These are phyloP conservation scores for Didymosphaeria variabile DNA, from an alignment of 2,329 filamentous ascomycete species.

Conservation along the genomic window DNA sequence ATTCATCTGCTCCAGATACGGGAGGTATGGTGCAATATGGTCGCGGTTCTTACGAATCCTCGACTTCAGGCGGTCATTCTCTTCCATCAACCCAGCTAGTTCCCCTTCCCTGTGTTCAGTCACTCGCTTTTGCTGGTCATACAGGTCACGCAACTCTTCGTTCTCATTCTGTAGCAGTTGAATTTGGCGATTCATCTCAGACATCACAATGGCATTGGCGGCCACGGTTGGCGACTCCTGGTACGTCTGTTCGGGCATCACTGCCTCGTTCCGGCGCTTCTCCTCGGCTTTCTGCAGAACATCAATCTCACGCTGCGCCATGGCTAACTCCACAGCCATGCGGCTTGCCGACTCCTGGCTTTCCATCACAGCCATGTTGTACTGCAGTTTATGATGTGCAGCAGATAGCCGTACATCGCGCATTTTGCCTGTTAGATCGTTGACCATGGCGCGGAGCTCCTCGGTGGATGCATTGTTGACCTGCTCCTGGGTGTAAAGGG, in stretches of 20 bases:
- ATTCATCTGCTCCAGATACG: constrained; percentile 43
- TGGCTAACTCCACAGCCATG: constrained; percentile 89
- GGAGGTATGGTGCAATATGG: constrained; percentile 71
- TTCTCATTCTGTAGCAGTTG: constrained; percentile 74
- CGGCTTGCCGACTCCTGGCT: constrained; percentile 85
- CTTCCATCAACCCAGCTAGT: constrained; percentile 73
- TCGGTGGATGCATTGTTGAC: constrained; percentile 62
- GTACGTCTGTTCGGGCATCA: constrained; percentile 62
- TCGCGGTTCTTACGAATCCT: constrained; percentile 90
- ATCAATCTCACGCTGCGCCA: constrained; percentile 88
- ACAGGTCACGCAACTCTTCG: constrained; percentile 67
- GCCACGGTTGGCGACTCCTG: constrained; percentile 58
- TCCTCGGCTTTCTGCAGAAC: constrained; percentile 80
- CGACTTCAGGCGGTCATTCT: constrained; percentile 78
- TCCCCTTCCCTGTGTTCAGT: constrained; percentile 82
- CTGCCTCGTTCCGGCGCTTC: constrained; percentile 66
- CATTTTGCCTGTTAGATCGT: constrained; percentile 61
- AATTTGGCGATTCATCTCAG: constrained; percentile 62
- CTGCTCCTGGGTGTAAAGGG: constrained; percentile 59
- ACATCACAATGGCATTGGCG: constrained; percentile 65
- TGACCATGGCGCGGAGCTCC: constrained; percentile 64
- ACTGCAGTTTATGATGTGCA: constrained; percentile 90
- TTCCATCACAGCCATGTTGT: constrained; percentile 83
- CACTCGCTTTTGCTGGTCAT: constrained; percentile 78
- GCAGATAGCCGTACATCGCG: constrained; percentile 80